Evolutionary conservation across 352 stramenopile genomes (phyloP).

Genomic region (Phytopythium chamaehyphon): DNA sequence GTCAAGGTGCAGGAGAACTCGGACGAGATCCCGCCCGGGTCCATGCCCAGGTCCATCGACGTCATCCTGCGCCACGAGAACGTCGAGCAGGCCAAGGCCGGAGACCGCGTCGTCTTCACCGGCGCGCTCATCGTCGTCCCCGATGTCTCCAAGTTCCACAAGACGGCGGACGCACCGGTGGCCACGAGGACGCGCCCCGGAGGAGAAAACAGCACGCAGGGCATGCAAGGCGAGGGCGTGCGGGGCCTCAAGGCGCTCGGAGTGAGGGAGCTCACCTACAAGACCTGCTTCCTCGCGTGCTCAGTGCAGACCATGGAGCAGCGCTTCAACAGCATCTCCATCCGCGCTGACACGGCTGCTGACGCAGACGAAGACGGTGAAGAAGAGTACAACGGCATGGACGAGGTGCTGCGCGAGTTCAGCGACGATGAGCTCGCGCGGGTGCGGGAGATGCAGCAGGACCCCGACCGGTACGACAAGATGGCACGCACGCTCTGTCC

Average conservation of each 20-base stretch:
- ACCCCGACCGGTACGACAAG: constrained; percentile 89
- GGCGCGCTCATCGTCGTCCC: constrained; percentile 95
- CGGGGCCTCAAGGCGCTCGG: constrained; percentile 93
- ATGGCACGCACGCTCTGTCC: constrained; percentile 96
- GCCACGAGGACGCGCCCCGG: constrained; percentile 34
- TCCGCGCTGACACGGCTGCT: constrained; percentile 43
- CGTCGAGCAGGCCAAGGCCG: constrained; percentile 96
- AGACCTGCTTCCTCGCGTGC: constrained; percentile 96
- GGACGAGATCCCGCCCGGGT: constrained; percentile 97
- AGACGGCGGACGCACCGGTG: constrained; percentile 62
- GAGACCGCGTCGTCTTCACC: constrained; percentile 94
- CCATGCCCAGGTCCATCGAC: constrained; percentile 96
- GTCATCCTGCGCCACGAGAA: constrained; percentile 98
- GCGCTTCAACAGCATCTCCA: constrained; percentile 85
- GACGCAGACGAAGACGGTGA: constrained; percentile 13
- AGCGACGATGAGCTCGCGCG: constrained; percentile 90
- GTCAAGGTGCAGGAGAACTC: constrained; percentile 98
- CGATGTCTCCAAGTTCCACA: constrained; percentile 91
- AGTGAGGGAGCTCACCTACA: constrained; percentile 97
- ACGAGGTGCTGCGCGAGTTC: constrained; percentile 65
- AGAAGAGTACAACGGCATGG: constrained; percentile 6
- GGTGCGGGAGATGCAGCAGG: constrained; percentile 91
- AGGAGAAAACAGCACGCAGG: constrained; percentile 69
- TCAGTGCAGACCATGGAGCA: constrained; percentile 92
- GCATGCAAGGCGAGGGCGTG: constrained; percentile 90